Base-by-base conservation (phyloP, 495 filamentous ascomycete genomes). In the Neurospora sp. region DNA sequence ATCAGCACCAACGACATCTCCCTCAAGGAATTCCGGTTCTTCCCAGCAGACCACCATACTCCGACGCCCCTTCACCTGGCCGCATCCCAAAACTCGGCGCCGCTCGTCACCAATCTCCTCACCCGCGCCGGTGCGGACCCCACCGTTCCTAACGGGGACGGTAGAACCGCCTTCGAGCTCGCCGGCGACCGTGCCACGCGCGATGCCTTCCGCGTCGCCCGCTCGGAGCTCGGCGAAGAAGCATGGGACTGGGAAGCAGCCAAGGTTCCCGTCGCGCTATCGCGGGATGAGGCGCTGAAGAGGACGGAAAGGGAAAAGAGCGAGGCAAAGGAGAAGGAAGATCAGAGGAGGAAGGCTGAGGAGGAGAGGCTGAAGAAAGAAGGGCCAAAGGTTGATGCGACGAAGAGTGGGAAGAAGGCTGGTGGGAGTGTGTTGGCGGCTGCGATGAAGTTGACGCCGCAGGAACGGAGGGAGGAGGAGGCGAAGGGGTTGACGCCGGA, bases 141-240 rank as follows among this genome's bases (percentile, higher is more conserved):
- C 3, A 90, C 90, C 0, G 16, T 89, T 4, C 75, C 78, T 12
- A 98, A 91, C 79, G 86, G 88, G 42, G 87, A 88, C 59, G 92
- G 90, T 22, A 91, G 90, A 77, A 91, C 93, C 0, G 81, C 96
- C 0, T 98, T 97, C 78, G 93, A 96, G 47, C 87, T 98, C 5
- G 88, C 93, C 10, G 93, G 96, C 39, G 93, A 98, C 78, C 88
- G 94, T 2, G 83, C 90, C 3, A 97, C 94, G 0, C 88, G 96
- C 1, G 95, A 98, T 77, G 93, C 94, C 5, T 99, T 99, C 84
- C 91, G 96, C 4, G 86, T 98, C 31, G 93, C 94, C 1, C 90
- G 96, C 9, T 85, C 86, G 65, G 91, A 95, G 76, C 84, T 98
- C 1, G 94, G 94, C 3, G 94, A 96, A 77, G 75, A 76, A 0